Percentiles rank a stretch among this genome's conserved stretches.
These are phyloP conservation scores for Kentomonas sorsogonicus DNA, from an alignment of 208 protist genomes.

Conservation along the genomic window DNA sequence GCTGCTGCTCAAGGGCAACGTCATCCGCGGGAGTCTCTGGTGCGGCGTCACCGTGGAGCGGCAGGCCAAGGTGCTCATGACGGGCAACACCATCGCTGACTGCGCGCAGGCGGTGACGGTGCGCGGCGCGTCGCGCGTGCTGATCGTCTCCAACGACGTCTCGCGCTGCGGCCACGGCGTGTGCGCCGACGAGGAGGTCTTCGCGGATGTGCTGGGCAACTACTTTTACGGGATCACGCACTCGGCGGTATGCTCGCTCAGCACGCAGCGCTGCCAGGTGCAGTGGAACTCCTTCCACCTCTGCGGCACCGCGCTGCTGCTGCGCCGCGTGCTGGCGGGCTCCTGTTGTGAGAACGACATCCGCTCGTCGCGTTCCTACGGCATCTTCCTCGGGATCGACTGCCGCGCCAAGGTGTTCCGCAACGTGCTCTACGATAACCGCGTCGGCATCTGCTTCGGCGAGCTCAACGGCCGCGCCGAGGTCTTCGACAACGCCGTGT, in stretches of 20 bases:
- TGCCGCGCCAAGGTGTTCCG: slow-evolving; percentile 10
- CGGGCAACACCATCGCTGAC: slow-evolving; percentile 14
- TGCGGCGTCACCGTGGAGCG: slow-evolving; percentile 21
- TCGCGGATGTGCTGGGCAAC: slow-evolving; percentile 15
- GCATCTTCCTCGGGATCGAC: slow-evolving; percentile 20
- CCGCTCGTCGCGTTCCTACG: slow-evolving; percentile 1
- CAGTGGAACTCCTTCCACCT: slow-evolving; percentile 15
- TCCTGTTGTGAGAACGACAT: slow-evolving; percentile 16
- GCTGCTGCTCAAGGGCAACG: slow-evolving; percentile 21
- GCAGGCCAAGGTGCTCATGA: slow-evolving; percentile 9
- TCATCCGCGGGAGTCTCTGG: slow-evolving; percentile 11
- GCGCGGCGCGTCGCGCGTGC: slow-evolving; percentile 13
- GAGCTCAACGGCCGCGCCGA: slow-evolving; percentile 15
- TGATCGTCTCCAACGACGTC: slow-evolving; percentile 7
- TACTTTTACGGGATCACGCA: slow-evolving; percentile 11
- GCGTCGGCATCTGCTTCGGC: slow-evolving; percentile 14
- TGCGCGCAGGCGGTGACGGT: slow-evolving; percentile 13
- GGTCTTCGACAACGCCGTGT: slow-evolving; percentile 22
- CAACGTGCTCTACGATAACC: slow-evolving; percentile 18
- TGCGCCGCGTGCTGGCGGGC: slow-evolving; percentile 14
- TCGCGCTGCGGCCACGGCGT: slow-evolving; percentile 16
- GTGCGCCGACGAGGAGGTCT: slow-evolving; percentile 14
- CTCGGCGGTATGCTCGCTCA: slow-evolving; percentile 14
- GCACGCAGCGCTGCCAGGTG: slow-evolving; percentile 7
- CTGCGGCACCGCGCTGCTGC: slow-evolving; percentile 17